These are phyloP conservation scores for Gnetum montanum DNA, from an alignment of 75 land plant genomes.

Conservation along the genomic window DNA sequence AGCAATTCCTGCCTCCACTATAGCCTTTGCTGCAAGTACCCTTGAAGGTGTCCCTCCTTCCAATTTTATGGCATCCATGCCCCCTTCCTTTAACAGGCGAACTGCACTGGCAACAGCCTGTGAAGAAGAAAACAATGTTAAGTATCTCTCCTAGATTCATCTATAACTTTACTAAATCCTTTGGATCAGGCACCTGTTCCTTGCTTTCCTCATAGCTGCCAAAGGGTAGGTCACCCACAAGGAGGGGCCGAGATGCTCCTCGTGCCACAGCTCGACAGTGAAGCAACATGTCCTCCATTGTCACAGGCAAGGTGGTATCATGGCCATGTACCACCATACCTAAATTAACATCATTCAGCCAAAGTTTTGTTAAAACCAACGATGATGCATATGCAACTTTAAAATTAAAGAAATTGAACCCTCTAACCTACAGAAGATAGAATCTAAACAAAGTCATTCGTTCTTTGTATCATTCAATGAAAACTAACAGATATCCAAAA, in stretches of 20 bases:
- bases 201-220: conserved; percentile 76
- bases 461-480: no score
- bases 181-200: conserved; percentile 36
- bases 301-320: conserved; percentile 89
- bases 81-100: conserved; percentile 83
- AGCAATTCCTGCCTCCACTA: conserved; percentile 93
- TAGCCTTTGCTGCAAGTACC: conserved; percentile 76
- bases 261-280: conserved; percentile 95
- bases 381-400: no score
- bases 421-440: no score
- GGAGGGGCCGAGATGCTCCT: conserved; percentile 66
- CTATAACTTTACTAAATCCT: background rate
- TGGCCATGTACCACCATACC: conserved; percentile 97
- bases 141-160: background rate
- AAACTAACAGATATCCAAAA: no score
- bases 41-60: conserved; percentile 90
- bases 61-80: conserved; percentile 92
- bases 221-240: conserved; percentile 91
- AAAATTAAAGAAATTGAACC: no score
- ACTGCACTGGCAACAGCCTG: conserved; percentile 87
- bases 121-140: background rate
- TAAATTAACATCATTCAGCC: no score
- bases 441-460: no score
- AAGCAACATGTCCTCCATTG: conserved; percentile 84
- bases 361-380: no score